Percentiles rank a stretch among this genome's conserved stretches.
Evolutionary conservation across 1,139 yeast genomes (phyloP).

Genomic region (Blastobotrys apis): DNA sequence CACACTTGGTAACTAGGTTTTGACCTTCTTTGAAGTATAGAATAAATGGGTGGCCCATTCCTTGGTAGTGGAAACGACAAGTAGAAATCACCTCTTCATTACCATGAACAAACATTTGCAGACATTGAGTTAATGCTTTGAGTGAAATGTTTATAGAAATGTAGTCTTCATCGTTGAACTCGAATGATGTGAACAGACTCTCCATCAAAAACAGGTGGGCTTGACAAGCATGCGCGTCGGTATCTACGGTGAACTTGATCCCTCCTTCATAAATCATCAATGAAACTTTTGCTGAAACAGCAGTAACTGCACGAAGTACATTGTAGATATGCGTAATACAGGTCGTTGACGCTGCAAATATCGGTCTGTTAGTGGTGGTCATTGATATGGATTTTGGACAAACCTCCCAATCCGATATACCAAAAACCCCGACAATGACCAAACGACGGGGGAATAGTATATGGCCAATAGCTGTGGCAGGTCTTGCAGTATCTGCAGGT

Average conservation of each 20-base stretch:
- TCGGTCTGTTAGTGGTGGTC: not conserved
- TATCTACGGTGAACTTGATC: constrained; percentile 29
- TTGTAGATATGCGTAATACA: constrained; percentile 26
- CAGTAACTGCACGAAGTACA: constrained; percentile 28
- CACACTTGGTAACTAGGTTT: constrained; percentile 64
- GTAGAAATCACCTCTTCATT: constrained; percentile 12
- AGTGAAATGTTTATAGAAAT: constrained; percentile 26
- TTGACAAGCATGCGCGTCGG: constrained; percentile 27
- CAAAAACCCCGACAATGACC: not conserved
- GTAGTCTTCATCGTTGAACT: constrained; percentile 19
- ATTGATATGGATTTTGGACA: not conserved
- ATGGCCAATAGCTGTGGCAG: constrained; percentile 10
- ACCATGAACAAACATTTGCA: constrained; percentile 26
- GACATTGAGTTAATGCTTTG: constrained; percentile 26
- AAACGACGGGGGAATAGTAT: not conserved
- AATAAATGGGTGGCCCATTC: constrained; percentile 62
- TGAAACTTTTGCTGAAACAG: constrained; percentile 25
- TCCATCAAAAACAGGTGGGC: constrained; percentile 27
- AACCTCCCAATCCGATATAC: not conserved
- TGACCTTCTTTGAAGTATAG: constrained; percentile 65
- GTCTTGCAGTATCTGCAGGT: constrained; percentile 13
- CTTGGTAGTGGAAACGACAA: constrained; percentile 41
- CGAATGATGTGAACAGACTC: constrained; percentile 26
- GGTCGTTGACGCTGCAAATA: constrained; percentile 31
- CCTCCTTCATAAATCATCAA: constrained; percentile 30